phyloP scores from a whole-genome alignment of 495 filamentous ascomycete genomes.

The Talaromyces wortmannii region DNA sequence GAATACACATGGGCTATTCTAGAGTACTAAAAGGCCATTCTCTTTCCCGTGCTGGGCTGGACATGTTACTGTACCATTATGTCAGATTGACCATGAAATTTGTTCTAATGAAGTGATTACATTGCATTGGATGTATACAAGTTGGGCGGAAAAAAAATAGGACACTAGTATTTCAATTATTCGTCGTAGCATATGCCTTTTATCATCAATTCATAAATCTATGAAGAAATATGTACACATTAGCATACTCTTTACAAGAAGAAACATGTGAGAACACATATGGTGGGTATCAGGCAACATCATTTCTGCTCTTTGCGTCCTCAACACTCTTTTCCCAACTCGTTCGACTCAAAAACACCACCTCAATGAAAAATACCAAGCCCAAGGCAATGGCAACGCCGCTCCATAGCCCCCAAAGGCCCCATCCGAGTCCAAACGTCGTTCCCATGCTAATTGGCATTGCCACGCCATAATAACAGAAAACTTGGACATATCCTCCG shows the following conservation, averaged over 20 bases:
- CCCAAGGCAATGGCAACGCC: conserved; percentile 67
- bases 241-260: no score
- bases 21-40: conserved; percentile 37
- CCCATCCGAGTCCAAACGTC: conserved; percentile 66
- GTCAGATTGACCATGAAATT: no score
- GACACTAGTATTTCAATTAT: no score
- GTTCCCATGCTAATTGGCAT: conserved; percentile 77
- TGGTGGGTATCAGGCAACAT: conserved; percentile 34
- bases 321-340: conserved; percentile 70
- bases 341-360: conserved; percentile 54
- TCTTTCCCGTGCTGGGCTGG: no score
- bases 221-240: no score
- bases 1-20: conserved; percentile 73
- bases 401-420: conserved; percentile 71
- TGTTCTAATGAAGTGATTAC: no score
- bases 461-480: conserved; percentile 78
- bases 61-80: no score
- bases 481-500: conserved; percentile 79
- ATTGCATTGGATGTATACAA: no score
- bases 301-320: conserved; percentile 65
- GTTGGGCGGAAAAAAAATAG: no score
- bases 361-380: conserved; percentile 60
- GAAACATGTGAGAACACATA: not conserved
- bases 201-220: no score
- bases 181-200: no score